Evolutionary conservation across 257 asterid genomes (phyloP).

Genomic region (Sherardia arvensis): DNA sequence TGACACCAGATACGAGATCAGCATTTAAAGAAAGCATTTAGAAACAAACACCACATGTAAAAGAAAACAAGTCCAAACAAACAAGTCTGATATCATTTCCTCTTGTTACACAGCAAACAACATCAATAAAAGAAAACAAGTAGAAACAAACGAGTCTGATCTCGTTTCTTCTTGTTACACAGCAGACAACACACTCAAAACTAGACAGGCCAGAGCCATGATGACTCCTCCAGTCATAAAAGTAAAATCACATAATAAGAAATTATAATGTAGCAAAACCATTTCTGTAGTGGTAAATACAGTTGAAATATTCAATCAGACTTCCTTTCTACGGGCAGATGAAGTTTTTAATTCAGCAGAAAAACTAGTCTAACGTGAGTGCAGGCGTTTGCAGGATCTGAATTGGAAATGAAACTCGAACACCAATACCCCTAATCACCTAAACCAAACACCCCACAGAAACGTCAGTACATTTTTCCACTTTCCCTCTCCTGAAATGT

Average conservation of each 20-base stretch:
- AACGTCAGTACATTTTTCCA: neutral
- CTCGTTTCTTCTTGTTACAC: neutral
- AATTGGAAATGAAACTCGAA: too few relatives aligned
- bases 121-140: too few relatives aligned
- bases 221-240: neutral
- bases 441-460: neutral
- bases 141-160: neutral
- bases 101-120: too few relatives aligned
- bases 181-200: neutral
- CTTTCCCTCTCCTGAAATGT: neutral
- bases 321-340: neutral
- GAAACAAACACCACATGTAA: too few relatives aligned
- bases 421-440: neutral
- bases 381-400: neutral
- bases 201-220: too few relatives aligned
- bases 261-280: neutral
- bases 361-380: too few relatives aligned
- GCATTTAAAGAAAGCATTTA: slow-evolving; percentile 1
- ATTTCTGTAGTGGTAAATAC: neutral
- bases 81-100: neutral
- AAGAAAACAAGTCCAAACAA: neutral
- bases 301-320: neutral
- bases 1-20: neutral
- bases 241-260: neutral
- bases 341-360: too few relatives aligned